These are phyloP conservation scores for Nicotiana paniculata DNA, from an alignment of 257 asterid genomes.

Conservation along the genomic window DNA sequence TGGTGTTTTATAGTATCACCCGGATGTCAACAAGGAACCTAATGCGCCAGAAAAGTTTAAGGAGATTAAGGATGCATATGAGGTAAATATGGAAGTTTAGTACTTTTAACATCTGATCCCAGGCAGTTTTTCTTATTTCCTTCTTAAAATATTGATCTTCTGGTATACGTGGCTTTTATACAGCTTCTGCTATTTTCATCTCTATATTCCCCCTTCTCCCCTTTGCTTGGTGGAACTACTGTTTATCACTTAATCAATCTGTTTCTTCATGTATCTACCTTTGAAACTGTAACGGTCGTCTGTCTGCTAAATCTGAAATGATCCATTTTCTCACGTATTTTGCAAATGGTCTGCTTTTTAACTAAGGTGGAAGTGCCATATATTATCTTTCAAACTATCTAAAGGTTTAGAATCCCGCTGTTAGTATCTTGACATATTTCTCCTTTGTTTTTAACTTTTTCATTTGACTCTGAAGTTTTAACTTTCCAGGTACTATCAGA, in stretches of 20 bases:
- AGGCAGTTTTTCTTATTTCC: background rate
- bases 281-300: background rate
- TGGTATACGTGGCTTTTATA: background rate
- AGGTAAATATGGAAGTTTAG: constrained; percentile 47
- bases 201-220: background rate
- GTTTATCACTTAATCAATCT: background rate
- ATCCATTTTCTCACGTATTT: background rate
- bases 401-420: background rate
- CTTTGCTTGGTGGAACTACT: background rate
- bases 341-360: background rate
- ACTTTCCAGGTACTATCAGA: constrained; percentile 94
- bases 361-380: background rate
- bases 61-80: constrained; percentile 97
- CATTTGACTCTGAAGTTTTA: constrained; percentile 33
- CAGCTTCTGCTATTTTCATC: background rate
- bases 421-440: background rate
- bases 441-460: constrained; percentile 2
- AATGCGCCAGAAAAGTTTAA: constrained; percentile 93
- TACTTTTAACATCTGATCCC: background rate
- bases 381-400: background rate
- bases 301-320: background rate
- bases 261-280: background rate
- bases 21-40: constrained; percentile 96
- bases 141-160: background rate
- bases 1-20: constrained; percentile 59